These are phyloP conservation scores for Penicillium sp. DNA, from an alignment of 2,329 filamentous ascomycete genomes.

Conservation along the genomic window DNA sequence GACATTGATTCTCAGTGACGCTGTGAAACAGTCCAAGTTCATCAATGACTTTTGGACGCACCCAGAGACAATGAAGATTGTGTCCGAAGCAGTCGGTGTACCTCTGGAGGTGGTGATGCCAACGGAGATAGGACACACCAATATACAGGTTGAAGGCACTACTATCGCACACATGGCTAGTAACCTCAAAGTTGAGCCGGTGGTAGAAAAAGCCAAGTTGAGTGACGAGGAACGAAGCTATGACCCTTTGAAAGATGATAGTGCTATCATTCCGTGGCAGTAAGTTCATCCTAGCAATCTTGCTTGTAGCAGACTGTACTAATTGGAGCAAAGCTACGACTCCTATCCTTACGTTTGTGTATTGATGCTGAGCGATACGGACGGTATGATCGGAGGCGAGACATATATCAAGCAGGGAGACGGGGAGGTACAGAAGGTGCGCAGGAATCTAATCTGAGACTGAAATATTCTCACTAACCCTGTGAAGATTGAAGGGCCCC, in stretches of 20 bases:
- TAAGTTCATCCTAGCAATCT: slow-evolving; percentile 4
- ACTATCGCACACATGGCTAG: slow-evolving; percentile 12
- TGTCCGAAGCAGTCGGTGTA: slow-evolving; percentile 19
- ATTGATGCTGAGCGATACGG: slow-evolving; percentile 25
- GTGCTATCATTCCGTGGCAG: slow-evolving; percentile 20
- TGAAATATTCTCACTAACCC: neutral
- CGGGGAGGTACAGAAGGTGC: slow-evolving; percentile 13
- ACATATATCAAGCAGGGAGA: slow-evolving; percentile 21
- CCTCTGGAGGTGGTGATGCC: slow-evolving; percentile 19
- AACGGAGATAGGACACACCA: slow-evolving; percentile 23
- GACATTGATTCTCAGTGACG: slow-evolving; percentile 18
- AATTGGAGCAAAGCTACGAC: slow-evolving; percentile 9
- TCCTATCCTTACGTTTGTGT: slow-evolving; percentile 24
- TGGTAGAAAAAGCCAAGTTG: slow-evolving; percentile 10
- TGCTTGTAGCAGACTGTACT: neutral
- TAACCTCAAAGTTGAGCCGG: slow-evolving; percentile 15
- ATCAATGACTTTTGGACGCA: slow-evolving; percentile 22
- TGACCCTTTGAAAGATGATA: slow-evolving; percentile 14
- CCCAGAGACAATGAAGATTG: slow-evolving; percentile 16
- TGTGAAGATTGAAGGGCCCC: slow-evolving; percentile 7
- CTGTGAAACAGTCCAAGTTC: slow-evolving; percentile 18
- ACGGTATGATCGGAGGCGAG: slow-evolving; percentile 24
- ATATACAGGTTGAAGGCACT: slow-evolving; percentile 17
- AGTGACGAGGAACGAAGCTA: slow-evolving; percentile 11
- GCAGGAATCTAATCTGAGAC: neutral